Evolutionary conservation across 75 land plant species (phyloP).

Genomic region (Chamaecyparis obtusa): DNA sequence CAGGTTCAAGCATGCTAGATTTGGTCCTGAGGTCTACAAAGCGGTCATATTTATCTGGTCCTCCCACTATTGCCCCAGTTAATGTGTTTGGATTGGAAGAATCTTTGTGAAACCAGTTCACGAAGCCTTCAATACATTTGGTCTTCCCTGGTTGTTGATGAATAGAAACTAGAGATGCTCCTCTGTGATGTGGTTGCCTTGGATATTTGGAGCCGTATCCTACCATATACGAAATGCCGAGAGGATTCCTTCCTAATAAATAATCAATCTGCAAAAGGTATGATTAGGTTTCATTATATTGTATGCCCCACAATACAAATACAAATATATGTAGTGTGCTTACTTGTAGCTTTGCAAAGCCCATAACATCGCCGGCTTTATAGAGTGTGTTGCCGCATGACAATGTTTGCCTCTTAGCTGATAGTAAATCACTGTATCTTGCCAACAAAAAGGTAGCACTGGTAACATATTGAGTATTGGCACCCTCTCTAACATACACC

Average conservation of each 20-base stretch:
- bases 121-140: constrained; percentile 59
- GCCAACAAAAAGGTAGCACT: constrained; percentile 44
- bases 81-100: constrained; percentile 59
- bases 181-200: constrained; percentile 64
- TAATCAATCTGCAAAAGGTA: constrained; percentile 41
- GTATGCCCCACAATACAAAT: too few species aligned
- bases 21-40: constrained; percentile 52
- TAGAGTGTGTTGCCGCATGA: constrained; percentile 32
- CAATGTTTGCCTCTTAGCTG: constrained; percentile 30
- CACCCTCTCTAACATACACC: constrained; percentile 72
- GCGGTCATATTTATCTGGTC: constrained; percentile 63
- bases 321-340: too few species aligned
- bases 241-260: too few species aligned
- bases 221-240: too few species aligned
- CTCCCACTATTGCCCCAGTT: constrained; percentile 75
- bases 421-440: constrained; percentile 14
- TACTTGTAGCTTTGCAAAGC: background rate
- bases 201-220: constrained; percentile 46
- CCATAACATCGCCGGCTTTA: constrained; percentile 17
- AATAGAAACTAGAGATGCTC: constrained; percentile 39
- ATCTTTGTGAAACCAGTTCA: constrained; percentile 39
- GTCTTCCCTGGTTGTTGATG: background rate
- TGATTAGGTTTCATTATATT: too few species aligned
- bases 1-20: constrained; percentile 53
- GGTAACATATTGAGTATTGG: constrained; percentile 85